These are phyloP conservation scores for Hanseniaspora guilliermondii DNA, from an alignment of 805 yeast species.

Conservation along the genomic window DNA sequence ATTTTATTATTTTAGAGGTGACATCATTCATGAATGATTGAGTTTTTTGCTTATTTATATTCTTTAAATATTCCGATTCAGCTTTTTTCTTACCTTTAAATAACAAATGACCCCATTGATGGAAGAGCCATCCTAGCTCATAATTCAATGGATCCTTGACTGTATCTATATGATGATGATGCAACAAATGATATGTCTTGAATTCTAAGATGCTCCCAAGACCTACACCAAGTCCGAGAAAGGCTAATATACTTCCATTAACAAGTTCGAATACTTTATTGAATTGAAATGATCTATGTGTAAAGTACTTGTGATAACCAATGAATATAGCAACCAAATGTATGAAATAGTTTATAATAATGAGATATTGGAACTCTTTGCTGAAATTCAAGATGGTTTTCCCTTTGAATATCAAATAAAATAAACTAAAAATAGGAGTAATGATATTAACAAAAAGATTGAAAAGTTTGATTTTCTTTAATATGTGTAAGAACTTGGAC, in stretches of 20 bases:
- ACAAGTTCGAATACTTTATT: constrained; percentile 16
- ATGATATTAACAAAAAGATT: constrained; percentile 20
- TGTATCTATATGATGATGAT: constrained; percentile 79
- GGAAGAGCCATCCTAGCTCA: constrained; percentile 65
- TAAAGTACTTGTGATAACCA: constrained; percentile 23
- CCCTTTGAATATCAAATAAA: constrained; percentile 18
- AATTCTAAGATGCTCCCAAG: constrained; percentile 22
- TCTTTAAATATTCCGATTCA: constrained; percentile 23
- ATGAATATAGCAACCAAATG: constrained; percentile 20
- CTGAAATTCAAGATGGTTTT: constrained; percentile 16
- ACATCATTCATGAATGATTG: background rate
- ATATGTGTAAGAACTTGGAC: constrained; percentile 21
- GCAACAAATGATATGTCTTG: constrained; percentile 54
- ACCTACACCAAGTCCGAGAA: constrained; percentile 23
- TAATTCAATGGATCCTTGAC: constrained; percentile 81
- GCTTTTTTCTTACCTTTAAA: constrained; percentile 51
- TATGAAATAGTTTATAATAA: constrained; percentile 9
- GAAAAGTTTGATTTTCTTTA: constrained; percentile 21
- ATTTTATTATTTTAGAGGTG: constrained; percentile 27
- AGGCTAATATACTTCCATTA: constrained; percentile 15
- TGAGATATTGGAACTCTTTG: constrained; percentile 7
- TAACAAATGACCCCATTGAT: constrained; percentile 83
- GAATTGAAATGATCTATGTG: constrained; percentile 21
- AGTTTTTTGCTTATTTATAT: constrained; percentile 3
- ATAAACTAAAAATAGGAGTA: constrained; percentile 20